phyloP scores from a whole-genome alignment of 257 asterid genomes.

The Nyctanthes arbortristis region DNA sequence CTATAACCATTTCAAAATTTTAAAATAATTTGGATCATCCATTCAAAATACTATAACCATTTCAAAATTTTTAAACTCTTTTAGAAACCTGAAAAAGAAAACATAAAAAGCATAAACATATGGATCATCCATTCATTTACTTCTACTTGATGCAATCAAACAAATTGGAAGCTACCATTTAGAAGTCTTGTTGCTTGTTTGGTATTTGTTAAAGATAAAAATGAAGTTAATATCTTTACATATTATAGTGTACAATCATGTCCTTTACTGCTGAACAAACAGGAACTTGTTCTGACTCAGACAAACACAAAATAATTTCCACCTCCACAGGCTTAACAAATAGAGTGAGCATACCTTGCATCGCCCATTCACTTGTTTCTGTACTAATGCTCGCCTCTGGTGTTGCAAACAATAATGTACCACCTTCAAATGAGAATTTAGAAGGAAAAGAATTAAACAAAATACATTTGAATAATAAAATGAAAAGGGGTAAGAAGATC shows the following conservation, averaged over 20 bases:
- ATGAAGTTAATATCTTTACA: not conserved
- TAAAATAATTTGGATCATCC: too few relatives aligned
- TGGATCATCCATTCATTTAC: slow-evolving; percentile 5
- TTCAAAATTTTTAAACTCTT: not conserved
- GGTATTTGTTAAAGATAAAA: slow-evolving; percentile 1
- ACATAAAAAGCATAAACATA: slow-evolving; percentile 11
- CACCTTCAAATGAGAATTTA: slow-evolving; percentile 42
- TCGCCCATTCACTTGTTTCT: slow-evolving; percentile 82
- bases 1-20: too few relatives aligned
- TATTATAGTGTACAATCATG: not conserved
- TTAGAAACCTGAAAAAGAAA: not conserved
- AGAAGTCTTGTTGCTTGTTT: not conserved
- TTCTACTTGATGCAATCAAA: slow-evolving; percentile 13
- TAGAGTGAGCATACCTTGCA: slow-evolving; percentile 61
- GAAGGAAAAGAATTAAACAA: slow-evolving; percentile 13
- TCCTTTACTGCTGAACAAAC: slow-evolving; percentile 7
- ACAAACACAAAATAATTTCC: not conserved
- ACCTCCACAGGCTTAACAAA: not conserved
- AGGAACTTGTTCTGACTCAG: slow-evolving; percentile 1
- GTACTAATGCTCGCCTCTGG: slow-evolving; percentile 65
- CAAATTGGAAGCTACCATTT: not conserved
- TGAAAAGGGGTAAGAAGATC: not conserved
- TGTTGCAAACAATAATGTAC: slow-evolving; percentile 52
- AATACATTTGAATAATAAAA: not conserved
- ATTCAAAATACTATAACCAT: too few relatives aligned